A percentile compares a stretch with the other conserved stretches of the same genome.
phyloP scores from a whole-genome alignment of 2,329 filamentous ascomycete genomes.

The Aspergillus sp. region DNA sequence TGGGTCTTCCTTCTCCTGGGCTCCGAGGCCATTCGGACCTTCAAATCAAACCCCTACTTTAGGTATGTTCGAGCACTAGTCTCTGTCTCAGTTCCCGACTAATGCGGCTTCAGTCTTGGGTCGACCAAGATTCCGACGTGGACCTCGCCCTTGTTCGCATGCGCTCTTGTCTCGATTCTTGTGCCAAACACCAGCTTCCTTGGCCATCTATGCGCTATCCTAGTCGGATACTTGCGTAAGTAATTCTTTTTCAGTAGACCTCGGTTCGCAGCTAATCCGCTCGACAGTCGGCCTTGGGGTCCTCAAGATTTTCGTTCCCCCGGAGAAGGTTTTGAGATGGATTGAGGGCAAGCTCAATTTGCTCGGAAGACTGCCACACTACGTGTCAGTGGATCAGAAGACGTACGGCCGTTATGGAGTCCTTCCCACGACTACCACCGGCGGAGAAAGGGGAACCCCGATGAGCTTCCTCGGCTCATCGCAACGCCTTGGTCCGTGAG shows the following conservation, averaged over 20 bases:
- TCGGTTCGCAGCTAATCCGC: slow-evolving; percentile 10
- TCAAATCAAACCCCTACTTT: slow-evolving; percentile 77
- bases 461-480: slow-evolving; percentile 63
- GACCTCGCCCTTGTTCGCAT: slow-evolving; percentile 79
- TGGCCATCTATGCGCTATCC: slow-evolving; percentile 82
- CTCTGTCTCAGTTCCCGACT: slow-evolving; percentile 10
- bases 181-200: slow-evolving; percentile 80
- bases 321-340: slow-evolving; percentile 83
- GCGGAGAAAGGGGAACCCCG: slow-evolving; percentile 40
- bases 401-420: slow-evolving; percentile 92
- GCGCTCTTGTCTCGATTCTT: slow-evolving; percentile 73
- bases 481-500: slow-evolving; percentile 70
- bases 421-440: slow-evolving; percentile 60
- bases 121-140: slow-evolving; percentile 81
- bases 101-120: slow-evolving; percentile 49
- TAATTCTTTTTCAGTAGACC: slow-evolving; percentile 17
- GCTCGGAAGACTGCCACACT: slow-evolving; percentile 80
- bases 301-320: slow-evolving; percentile 84
- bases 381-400: slow-evolving; percentile 93
- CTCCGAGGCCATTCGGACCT: slow-evolving; percentile 83
- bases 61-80: slow-evolving; percentile 44
- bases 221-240: slow-evolving; percentile 82
- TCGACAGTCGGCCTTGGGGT: slow-evolving; percentile 76
- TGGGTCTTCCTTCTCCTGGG: slow-evolving; percentile 90
- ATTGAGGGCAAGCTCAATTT: slow-evolving; percentile 87